Percentiles rank a stretch among this genome's conserved stretches.
Evolutionary conservation across 2,329 filamentous ascomycete species (phyloP).

Genomic region (Septoria linicola): DNA sequence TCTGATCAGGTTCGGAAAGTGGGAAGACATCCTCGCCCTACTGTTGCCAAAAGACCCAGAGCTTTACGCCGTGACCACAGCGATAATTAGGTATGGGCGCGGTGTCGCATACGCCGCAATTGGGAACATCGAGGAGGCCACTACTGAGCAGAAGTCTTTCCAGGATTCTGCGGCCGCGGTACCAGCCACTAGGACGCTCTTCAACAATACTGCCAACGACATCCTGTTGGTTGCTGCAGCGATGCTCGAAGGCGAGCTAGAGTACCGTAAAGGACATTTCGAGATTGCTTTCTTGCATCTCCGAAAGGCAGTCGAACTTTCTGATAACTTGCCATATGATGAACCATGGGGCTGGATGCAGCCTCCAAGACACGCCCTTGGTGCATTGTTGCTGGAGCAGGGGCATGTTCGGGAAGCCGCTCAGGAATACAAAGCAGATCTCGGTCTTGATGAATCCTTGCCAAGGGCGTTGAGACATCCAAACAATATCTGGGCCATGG

Average conservation of each 20-base stretch:
- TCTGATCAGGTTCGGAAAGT: conserved; percentile 69
- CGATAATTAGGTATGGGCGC: conserved; percentile 67
- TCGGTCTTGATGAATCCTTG: conserved; percentile 51
- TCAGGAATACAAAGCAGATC: conserved; percentile 42
- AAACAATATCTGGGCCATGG: conserved; percentile 73
- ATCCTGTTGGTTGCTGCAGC: conserved; percentile 60
- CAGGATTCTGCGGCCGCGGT: conserved; percentile 53
- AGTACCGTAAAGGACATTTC: conserved; percentile 65
- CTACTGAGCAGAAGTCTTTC: conserved; percentile 54
- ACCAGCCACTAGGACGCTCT: conserved; percentile 61
- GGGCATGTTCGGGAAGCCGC: conserved; percentile 44
- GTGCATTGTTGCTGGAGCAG: conserved; percentile 66
- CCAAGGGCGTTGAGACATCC: conserved; percentile 66
- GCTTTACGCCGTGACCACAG: conserved; percentile 68
- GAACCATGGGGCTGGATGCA: conserved; percentile 82
- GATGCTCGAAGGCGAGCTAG: conserved; percentile 73
- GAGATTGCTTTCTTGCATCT: conserved; percentile 52
- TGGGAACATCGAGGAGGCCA: conserved; percentile 56
- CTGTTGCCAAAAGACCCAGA: conserved; percentile 56
- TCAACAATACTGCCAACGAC: conserved; percentile 65
- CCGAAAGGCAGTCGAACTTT: conserved; percentile 55
- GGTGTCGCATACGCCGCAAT: conserved; percentile 65
- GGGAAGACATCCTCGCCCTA: conserved; percentile 63
- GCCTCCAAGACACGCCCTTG: conserved; percentile 66
- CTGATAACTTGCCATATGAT: conserved; percentile 65